These are phyloP conservation scores for Aspergillus sp. DNA, from an alignment of 2,329 filamentous ascomycete genomes.

Conservation along the genomic window DNA sequence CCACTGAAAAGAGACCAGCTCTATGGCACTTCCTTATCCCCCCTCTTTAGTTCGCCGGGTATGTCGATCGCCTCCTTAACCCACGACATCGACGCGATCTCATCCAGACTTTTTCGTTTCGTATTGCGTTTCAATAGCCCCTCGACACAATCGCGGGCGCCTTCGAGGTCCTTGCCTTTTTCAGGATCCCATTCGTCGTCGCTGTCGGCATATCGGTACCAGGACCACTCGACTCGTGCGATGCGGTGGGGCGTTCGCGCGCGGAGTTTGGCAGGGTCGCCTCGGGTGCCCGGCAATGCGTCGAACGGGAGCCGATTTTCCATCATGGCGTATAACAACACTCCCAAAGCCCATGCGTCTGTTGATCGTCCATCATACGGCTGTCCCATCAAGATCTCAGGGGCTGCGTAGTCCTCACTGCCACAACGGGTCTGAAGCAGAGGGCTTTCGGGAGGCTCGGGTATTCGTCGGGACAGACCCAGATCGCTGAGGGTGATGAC, in stretches of 20 bases:
- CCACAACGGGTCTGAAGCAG: constrained; percentile 92
- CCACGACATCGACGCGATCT: constrained; percentile 74
- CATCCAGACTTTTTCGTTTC: constrained; percentile 73
- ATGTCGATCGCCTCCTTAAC: constrained; percentile 73
- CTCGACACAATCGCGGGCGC: constrained; percentile 80
- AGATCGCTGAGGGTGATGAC: constrained; percentile 89
- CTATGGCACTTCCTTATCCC: constrained; percentile 55
- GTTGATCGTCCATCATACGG: constrained; percentile 89
- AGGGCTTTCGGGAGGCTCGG: constrained; percentile 71
- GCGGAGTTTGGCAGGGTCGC: constrained; percentile 72
- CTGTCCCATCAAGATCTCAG: constrained; percentile 93
- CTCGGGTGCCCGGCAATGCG: constrained; percentile 73
- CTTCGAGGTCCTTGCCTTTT: constrained; percentile 67
- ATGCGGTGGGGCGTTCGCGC: constrained; percentile 91
- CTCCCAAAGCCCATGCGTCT: constrained; percentile 93
- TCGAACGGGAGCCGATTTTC: constrained; percentile 95
- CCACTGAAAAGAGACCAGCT: constrained; percentile 27
- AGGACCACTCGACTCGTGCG: constrained; percentile 91
- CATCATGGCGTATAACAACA: constrained; percentile 88
- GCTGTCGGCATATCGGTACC: constrained; percentile 80
- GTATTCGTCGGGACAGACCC: constrained; percentile 81
- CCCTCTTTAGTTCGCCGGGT: constrained; percentile 57
- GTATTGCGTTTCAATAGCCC: constrained; percentile 79
- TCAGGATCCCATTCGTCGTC: constrained; percentile 82
- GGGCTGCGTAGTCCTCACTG: constrained; percentile 94